Evolutionary conservation across 768 basidiomycete species (phyloP), one percentile per base, ranked within the genome.

Genomic region (Kwoniella bestiolae): DNA sequence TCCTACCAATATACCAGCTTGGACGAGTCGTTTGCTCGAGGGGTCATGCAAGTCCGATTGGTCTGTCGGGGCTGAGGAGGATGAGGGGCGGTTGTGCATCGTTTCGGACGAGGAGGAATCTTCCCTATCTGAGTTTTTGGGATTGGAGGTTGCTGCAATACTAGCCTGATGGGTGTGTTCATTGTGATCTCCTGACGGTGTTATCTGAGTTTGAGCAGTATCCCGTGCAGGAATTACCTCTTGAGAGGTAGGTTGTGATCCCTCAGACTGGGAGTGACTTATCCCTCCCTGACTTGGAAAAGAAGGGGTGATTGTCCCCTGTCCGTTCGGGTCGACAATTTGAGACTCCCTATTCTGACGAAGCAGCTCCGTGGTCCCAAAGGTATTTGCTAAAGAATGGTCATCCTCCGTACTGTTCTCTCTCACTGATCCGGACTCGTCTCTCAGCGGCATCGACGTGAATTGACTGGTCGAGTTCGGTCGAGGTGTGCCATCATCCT

Each of bases 1-100:
- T 2, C 47, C 52, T 5, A 47, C 67, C 18, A 64, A 49, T 31
- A 66, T 56, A 11, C 53, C 70, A 9, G 64, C 67, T 41, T 65
- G 49, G 9, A 6, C 23, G 5, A 70, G 26, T 18, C 50, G 28
- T 32, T 62, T 51, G 6, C 60, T 44, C 6, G 64, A 56, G 12
- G 65, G 65, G 45, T 67, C 62, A 11, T 49, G 21, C 14, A 56
- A 56, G 9, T 53, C 29, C n/a, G 60, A 23, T 21, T 56, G 25
- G 28, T 50, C 29, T 0, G 31, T 18, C 12, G 41, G 29, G 12
- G 31, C 34, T 35, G 45, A 35, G 2, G 67, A 56, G 5, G 55
- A 49, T 3, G 56, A 64, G 1, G 45, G 34, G 1, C 46, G 29
- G 5, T 64, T 21, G 28, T 47, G 51, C 53, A 63, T 47, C n/a